Percentiles rank a stretch among this genome's conserved stretches.
Conservation (phyloP, 345 rosid species). For the Pugionium dolabratum region DNA sequence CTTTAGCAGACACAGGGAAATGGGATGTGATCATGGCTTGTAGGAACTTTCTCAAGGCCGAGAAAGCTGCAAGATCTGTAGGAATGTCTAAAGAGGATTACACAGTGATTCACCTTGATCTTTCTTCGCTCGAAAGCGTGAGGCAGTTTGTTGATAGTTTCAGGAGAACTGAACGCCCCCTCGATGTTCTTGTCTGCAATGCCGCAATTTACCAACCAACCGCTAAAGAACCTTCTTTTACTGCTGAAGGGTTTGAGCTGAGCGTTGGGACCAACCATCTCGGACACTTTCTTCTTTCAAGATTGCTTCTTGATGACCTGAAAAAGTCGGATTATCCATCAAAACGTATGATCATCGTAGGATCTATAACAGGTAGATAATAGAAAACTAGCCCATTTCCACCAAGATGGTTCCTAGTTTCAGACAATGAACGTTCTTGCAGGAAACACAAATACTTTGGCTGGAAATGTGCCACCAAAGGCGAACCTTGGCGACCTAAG, state of each 20-base stretch:
- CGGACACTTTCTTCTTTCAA: constrained; percentile 83
- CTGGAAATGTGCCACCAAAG: constrained; percentile 97
- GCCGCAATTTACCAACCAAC: constrained; percentile 95
- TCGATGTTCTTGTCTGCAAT: constrained; percentile 89
- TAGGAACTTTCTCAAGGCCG: constrained; percentile 86
- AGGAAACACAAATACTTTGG: constrained; percentile 98
- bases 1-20: constrained; percentile 83
- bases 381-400: background rate
- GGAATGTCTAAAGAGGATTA: constrained; percentile 82
- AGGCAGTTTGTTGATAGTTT: constrained; percentile 78
- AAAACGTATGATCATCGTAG: constrained; percentile 86
- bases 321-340: constrained; percentile 83
- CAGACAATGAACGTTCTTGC: constrained; percentile 6
- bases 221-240: constrained; percentile 81
- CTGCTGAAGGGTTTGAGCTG: constrained; percentile 95
- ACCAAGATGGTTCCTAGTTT: background rate
- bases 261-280: constrained; percentile 98
- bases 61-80: constrained; percentile 76
- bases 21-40: constrained; percentile 96
- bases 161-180: constrained; percentile 61
- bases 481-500: constrained; percentile 94
- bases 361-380: constrained; percentile 82
- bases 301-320: constrained; percentile 80
- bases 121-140: constrained; percentile 87
- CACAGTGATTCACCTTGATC: constrained; percentile 92